These are phyloP conservation scores for Cladorrhinum samala DNA, from an alignment of 495 filamentous ascomycete genomes.

Conservation along the genomic window DNA sequence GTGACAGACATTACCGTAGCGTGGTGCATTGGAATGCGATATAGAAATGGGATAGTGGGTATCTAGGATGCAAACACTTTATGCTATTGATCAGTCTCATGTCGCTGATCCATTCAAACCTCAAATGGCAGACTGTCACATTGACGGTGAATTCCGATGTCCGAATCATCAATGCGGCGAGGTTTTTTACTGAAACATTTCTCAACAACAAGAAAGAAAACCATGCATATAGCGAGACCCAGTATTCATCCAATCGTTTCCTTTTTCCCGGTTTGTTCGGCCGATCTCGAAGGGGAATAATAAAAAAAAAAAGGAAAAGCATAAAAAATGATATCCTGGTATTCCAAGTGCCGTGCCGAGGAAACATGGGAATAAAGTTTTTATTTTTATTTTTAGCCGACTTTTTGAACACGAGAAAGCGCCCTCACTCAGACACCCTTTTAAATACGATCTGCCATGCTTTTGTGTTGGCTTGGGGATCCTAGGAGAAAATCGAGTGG, in stretches of 20 bases:
- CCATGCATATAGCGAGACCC: background rate
- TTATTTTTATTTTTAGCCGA: conserved; percentile 10
- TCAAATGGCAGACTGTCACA: too few species aligned
- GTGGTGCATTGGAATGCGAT: too few species aligned
- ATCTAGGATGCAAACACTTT: too few species aligned
- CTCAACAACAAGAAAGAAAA: too few species aligned
- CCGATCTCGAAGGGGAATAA: background rate
- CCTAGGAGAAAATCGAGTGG: conserved; percentile 9
- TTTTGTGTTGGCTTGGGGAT: conserved; percentile 5
- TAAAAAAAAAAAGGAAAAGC: background rate
- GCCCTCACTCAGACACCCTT: background rate
- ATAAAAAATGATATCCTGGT: background rate
- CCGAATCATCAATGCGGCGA: too few species aligned
- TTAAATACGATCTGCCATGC: conserved; percentile 11
- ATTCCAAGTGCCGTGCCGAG: background rate
- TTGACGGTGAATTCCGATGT: too few species aligned
- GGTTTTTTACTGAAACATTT: too few species aligned
- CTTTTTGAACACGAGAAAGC: conserved; percentile 1
- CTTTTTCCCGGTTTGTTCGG: background rate
- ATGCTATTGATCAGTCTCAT: too few species aligned
- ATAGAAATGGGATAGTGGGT: too few species aligned
- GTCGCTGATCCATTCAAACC: too few species aligned
- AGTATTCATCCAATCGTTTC: too few species aligned
- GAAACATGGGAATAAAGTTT: background rate
- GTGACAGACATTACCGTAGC: too few species aligned